Evolutionary conservation across 2,329 filamentous ascomycete genomes (phyloP), one percentile per base, ranked within the genome.

Genomic region (Ilyonectria robusta): DNA sequence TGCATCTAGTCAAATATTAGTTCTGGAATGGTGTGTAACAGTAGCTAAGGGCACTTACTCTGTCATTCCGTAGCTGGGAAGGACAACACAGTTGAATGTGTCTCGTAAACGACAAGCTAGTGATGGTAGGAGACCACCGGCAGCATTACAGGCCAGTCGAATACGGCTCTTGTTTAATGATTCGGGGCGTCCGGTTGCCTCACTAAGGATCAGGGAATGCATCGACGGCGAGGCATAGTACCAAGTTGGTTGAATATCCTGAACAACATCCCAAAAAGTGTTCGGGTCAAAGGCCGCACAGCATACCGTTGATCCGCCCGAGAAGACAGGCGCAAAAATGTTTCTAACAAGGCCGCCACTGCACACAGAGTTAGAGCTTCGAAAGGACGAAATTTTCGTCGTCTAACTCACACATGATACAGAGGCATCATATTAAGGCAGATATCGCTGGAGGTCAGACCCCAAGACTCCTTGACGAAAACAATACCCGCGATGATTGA

Each of bases 401-500:
- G 59, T 37, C 6, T 6, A 56, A 40, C 37, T 79, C 80, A 86
- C 83, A 87, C 80, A 75, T 89, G 87, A 73, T 88, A 87, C 5
- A 89, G 77, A 0, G 87, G 87, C 87, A 89, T 89, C 84, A 88
- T 88, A 72, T 89, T 89, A 23, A 88, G 74, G 72, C 87, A 89
- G 1, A 83, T 81, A 69, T 88, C 87, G 1, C 76, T 73, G 2
- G 79, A 71, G 1, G 77, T 81, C 19, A 89, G 73, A 1, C 83
- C 84, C 85, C 87, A 88, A 0, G 85, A 87, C 19, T 86, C 82
- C 29, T 87, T 84, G 4, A 88, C 86, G 63, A 85, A 85, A 1
- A 82, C 80, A 5, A 87, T 83, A 2, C 87, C 86, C 8, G 81
- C 79, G 8, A 88, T 77, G 57, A 89, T 83, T 3, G 85, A 84